Evolutionary conservation across 1,284 basidiomycete species (phyloP).

Genomic region (Hypsizygus ulmarius): DNA sequence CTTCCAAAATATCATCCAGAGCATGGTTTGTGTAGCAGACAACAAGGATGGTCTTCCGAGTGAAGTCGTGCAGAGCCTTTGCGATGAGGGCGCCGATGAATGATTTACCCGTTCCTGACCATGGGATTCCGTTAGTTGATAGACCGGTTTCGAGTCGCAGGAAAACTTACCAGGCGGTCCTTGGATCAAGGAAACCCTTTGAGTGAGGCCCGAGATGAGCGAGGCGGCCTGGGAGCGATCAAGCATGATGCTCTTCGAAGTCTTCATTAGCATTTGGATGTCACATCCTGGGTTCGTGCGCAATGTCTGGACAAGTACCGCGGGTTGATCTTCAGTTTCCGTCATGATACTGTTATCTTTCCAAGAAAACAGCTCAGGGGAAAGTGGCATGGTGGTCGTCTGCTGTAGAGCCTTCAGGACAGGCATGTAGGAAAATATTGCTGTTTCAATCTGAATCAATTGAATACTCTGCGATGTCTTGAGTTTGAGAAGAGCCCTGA

Average conservation of each 20-base stretch:
- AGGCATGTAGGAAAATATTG: slow-evolving; percentile 61
- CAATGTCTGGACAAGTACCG: slow-evolving; percentile 29
- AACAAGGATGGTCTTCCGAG: slow-evolving; percentile 49
- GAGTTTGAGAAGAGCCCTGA: slow-evolving; percentile 38
- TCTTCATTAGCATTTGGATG: slow-evolving; percentile 37
- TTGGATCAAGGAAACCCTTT: slow-evolving; percentile 57
- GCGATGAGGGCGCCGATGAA: slow-evolving; percentile 64
- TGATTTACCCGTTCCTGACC: slow-evolving; percentile 62
- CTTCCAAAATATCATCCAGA: slow-evolving; percentile 60
- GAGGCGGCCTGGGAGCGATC: slow-evolving; percentile 52
- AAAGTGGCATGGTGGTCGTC: slow-evolving; percentile 41
- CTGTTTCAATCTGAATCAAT: slow-evolving; percentile 58
- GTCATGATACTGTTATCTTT: slow-evolving; percentile 24
- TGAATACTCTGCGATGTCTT: slow-evolving; percentile 36
- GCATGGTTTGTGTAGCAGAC: slow-evolving; percentile 71
- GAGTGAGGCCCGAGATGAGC: slow-evolving; percentile 49
- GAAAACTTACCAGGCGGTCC: slow-evolving; percentile 57
- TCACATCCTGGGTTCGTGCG: slow-evolving; percentile 35
- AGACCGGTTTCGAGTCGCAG: not conserved
- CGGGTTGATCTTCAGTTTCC: slow-evolving; percentile 14
- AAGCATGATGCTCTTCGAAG: slow-evolving; percentile 39
- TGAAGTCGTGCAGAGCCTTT: slow-evolving; percentile 50
- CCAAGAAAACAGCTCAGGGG: slow-evolving; percentile 53
- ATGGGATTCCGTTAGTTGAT: slow-evolving; percentile 4
- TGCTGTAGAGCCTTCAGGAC: slow-evolving; percentile 51